These are phyloP conservation scores for Boletus sensibilis DNA, from an alignment of 768 basidiomycete genomes.

Conservation along the genomic window DNA sequence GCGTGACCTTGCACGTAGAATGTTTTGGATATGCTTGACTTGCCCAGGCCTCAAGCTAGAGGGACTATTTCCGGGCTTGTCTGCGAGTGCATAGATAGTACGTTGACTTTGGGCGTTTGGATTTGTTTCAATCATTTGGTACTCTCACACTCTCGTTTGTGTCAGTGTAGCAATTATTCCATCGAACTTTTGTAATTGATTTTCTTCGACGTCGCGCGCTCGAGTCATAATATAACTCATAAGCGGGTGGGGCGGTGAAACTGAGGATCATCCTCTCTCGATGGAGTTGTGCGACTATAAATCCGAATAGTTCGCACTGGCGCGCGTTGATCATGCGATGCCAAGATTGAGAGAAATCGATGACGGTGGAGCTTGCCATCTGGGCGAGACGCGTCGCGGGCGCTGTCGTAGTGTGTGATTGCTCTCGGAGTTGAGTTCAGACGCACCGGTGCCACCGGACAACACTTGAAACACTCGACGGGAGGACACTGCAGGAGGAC, in stretches of 20 bases:
- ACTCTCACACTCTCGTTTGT: background rate
- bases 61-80: background rate
- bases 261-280: background rate
- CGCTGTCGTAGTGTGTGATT: background rate
- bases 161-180: background rate
- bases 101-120: background rate
- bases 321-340: background rate
- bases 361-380: too few species aligned
- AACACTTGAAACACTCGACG: background rate
- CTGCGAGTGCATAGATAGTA: background rate
- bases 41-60: background rate
- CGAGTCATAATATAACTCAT: too few species aligned
- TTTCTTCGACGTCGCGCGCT: background rate
- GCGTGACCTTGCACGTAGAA: constrained; percentile 34
- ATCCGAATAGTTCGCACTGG: background rate
- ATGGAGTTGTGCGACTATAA: too few species aligned
- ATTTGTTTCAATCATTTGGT: background rate
- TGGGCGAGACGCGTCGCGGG: background rate
- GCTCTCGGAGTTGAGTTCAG: background rate
- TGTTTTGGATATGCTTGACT: constrained; percentile 35
- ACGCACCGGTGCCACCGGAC: too few species aligned
- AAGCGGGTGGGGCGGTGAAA: background rate
- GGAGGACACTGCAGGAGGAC: background rate
- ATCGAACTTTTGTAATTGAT: background rate
- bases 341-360: background rate